phyloP scores from a whole-genome alignment of 805 yeast genomes.

The Candida anglica region DNA sequence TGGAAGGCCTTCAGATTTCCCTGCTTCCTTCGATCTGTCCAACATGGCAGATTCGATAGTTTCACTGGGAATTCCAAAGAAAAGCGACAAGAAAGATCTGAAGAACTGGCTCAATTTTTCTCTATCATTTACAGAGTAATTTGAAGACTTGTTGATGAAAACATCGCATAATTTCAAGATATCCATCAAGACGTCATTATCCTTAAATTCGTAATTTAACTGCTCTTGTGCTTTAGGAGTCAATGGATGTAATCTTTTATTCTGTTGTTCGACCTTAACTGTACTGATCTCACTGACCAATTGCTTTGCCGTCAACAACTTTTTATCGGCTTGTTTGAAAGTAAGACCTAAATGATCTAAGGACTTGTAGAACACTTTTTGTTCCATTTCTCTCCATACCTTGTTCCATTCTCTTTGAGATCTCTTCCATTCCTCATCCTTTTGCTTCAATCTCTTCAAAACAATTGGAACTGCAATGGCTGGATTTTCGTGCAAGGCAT shows the following conservation, averaged over 20 bases:
- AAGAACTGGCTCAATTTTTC: constrained; percentile 71
- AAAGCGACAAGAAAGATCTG: constrained; percentile 63
- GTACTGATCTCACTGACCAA: constrained; percentile 88
- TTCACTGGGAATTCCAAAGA: constrained; percentile 59
- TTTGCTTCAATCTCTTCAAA: constrained; percentile 87
- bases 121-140: constrained; percentile 77
- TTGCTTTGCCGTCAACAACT: constrained; percentile 83
- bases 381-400: constrained; percentile 98
- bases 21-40: constrained; percentile 13
- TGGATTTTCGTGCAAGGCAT: constrained; percentile 93
- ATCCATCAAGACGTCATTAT: constrained; percentile 68
- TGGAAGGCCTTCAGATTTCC: constrained; percentile 16
- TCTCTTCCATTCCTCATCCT: constrained; percentile 98
- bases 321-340: constrained; percentile 95
- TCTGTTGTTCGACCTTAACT: constrained; percentile 85
- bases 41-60: constrained; percentile 39
- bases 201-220: constrained; percentile 60
- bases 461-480: constrained; percentile 94
- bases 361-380: constrained; percentile 88
- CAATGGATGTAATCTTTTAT: constrained; percentile 79
- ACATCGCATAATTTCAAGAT: constrained; percentile 62
- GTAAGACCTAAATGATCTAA: constrained; percentile 94
- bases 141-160: constrained; percentile 63
- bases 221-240: constrained; percentile 82
- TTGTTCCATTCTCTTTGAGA: constrained; percentile 99